Evolutionary conservation across 345 rosid genomes (phyloP), one percentile per base, ranked within the genome.

Genomic region (Citrus mangshanensis): DNA sequence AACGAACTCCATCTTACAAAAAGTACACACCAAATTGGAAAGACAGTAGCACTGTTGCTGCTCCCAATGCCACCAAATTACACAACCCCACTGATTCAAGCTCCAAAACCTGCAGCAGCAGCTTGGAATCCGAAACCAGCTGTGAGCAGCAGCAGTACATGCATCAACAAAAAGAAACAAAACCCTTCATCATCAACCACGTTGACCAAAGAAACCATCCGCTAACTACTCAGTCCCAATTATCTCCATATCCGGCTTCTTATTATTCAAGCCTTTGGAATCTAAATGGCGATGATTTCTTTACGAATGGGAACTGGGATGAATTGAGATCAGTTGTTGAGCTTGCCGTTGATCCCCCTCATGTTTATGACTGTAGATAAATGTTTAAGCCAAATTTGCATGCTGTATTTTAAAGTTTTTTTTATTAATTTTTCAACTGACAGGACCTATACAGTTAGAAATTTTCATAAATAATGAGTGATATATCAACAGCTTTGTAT

Each of bases 301-400:
- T 92, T 9, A 77, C 59, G 42, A 80, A 88, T 42, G 87, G 86
- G 70, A 87, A 85, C 84, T 92, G 95, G 93, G 97, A 92, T 81
- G 97, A 91, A 82, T 87, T 92, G 32, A 83, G 89, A 64, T 84
- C 91, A 18, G 87, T 91, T n/a, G 89, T 91, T 12, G 89, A 89
- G 68, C 74, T 73, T 10, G 88, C 83, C 27, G 19, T 59, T 18
- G 65, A 79, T 38, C 79, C 76, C 34, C 78, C 84, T 71, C 69
- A 67, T 16, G 19, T 38, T 59, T 77, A 55, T 38, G 75, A 77
- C 21, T 30, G 61, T 79, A 81, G 71, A 68, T 84, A 73, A 59
- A 70, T 68, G 19, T 28, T 9, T 27, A 13, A n/a, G 75, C 62
- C 30, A 71, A 19, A 1, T n/a, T 3, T 32, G 34, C 24, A 58